These are phyloP conservation scores for Magnolia sinica DNA, from an alignment of 164 flowering plant genomes.

Conservation along the genomic window DNA sequence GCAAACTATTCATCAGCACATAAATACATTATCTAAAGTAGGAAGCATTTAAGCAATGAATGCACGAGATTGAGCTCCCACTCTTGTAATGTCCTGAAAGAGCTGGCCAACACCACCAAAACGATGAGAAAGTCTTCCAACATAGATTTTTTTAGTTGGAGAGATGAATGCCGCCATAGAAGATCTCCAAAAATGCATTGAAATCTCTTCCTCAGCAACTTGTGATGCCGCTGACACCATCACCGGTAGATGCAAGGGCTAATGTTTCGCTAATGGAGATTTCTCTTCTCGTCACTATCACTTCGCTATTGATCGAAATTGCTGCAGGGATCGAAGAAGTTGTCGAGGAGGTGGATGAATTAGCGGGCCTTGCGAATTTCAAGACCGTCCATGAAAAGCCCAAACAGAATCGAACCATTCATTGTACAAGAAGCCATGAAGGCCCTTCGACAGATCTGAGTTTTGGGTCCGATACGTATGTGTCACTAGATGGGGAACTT, in stretches of 20 bases:
- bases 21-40: not conserved
- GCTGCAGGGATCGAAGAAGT: constrained; percentile 45
- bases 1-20: too few species aligned
- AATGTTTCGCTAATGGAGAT: constrained; percentile 35
- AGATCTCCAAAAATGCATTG: constrained; percentile 42
- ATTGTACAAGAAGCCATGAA: not conserved
- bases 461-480: too few species aligned
- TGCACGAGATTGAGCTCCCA: constrained; percentile 21
- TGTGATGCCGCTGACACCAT: not conserved
- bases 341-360: constrained; percentile 36
- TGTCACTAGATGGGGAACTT: too few species aligned
- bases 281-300: constrained; percentile 43
- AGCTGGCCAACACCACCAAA: constrained; percentile 34
- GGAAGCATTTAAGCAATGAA: constrained; percentile 15
- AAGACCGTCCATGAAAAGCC: constrained; percentile 16
- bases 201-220: constrained; percentile 31
- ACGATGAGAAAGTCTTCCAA: constrained; percentile 51
- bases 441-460: too few species aligned
- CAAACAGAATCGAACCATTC: constrained; percentile 10
- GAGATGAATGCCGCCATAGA: constrained; percentile 50
- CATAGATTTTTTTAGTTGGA: constrained; percentile 28
- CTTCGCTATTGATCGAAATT: constrained; percentile 50
- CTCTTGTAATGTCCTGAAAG: constrained; percentile 43
- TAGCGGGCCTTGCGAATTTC: constrained; percentile 49
- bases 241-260: constrained; percentile 4